Evolutionary conservation across 73 alveolate species (phyloP).

Genomic region (Stentor roeselii): DNA sequence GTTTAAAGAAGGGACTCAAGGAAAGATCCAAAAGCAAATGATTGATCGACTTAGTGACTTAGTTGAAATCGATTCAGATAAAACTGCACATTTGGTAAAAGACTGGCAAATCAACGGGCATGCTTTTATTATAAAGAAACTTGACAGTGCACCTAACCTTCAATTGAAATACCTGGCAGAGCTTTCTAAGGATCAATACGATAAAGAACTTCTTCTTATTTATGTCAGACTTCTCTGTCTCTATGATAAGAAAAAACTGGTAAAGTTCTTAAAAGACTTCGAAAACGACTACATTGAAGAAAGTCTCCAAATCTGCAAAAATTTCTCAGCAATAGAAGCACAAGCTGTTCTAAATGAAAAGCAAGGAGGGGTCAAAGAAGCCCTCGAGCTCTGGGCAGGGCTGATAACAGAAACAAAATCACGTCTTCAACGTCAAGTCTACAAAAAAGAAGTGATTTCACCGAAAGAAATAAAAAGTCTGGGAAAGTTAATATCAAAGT

Average conservation of each 20-base stretch:
- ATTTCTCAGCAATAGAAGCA: background rate
- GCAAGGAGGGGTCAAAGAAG: slow-evolving; percentile 5
- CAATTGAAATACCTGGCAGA: slow-evolving; percentile 24
- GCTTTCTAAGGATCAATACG: background rate
- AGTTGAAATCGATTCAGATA: slow-evolving; percentile 14
- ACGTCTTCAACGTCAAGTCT: background rate
- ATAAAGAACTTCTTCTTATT: background rate
- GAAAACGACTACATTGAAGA: slow-evolving; percentile 10
- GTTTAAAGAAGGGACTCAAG: background rate
- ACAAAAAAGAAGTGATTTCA: background rate
- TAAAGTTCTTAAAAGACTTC: background rate
- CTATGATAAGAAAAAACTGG: background rate
- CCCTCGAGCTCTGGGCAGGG: background rate
- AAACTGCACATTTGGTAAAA: slow-evolving; percentile 21
- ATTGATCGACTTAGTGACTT: background rate
- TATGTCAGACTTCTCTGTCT: slow-evolving; percentile 19
- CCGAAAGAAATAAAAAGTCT: background rate
- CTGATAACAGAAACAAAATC: background rate
- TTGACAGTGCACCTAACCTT: slow-evolving; percentile 18
- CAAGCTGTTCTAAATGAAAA: slow-evolving; percentile 12
- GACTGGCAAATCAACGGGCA: slow-evolving; percentile 19
- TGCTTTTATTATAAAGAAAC: slow-evolving; percentile 6
- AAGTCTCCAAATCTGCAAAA: slow-evolving; percentile 22
- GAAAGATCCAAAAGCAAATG: background rate
- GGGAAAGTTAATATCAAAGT: background rate